Evolutionary conservation across 2,329 filamentous ascomycete genomes (phyloP).

Genomic region (Epichloe baconii): DNA sequence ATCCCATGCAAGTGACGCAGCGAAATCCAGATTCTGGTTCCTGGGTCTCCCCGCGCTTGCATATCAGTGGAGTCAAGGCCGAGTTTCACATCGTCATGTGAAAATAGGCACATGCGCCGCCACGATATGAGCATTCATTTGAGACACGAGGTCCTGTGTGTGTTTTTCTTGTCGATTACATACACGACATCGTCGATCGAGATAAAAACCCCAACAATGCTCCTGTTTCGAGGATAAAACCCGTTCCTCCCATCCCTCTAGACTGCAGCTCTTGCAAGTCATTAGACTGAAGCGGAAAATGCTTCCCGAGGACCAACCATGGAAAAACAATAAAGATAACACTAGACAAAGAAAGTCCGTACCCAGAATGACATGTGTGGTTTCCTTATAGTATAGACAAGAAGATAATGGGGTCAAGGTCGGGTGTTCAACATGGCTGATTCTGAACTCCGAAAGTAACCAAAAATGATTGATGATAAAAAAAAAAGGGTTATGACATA

Average conservation of each 20-base stretch:
- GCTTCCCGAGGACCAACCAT: too few relatives aligned
- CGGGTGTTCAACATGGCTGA: background rate
- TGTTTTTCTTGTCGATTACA: too few relatives aligned
- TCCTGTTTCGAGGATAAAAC: too few relatives aligned
- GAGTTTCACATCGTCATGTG: background rate
- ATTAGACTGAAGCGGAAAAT: background rate
- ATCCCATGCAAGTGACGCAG: background rate
- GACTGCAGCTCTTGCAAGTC: slow-evolving; percentile 6
- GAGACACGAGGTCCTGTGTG: too few relatives aligned
- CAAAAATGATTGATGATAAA: background rate
- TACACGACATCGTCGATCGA: too few relatives aligned
- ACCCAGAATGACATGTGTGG: too few relatives aligned
- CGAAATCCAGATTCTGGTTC: background rate
- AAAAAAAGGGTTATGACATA: background rate
- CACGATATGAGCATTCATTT: too few relatives aligned
- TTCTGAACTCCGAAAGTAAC: background rate
- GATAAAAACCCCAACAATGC: too few relatives aligned
- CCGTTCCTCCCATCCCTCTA: too few relatives aligned
- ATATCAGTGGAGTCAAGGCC: background rate
- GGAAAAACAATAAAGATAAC: background rate
- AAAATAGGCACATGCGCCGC: background rate
- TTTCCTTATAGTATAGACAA: too few relatives aligned
- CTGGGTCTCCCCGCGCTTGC: background rate
- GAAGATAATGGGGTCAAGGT: too few relatives aligned
- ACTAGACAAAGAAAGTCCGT: background rate